Conservation (phyloP, 2,329 filamentous ascomycete species). For the Penicillium thymicola region DNA sequence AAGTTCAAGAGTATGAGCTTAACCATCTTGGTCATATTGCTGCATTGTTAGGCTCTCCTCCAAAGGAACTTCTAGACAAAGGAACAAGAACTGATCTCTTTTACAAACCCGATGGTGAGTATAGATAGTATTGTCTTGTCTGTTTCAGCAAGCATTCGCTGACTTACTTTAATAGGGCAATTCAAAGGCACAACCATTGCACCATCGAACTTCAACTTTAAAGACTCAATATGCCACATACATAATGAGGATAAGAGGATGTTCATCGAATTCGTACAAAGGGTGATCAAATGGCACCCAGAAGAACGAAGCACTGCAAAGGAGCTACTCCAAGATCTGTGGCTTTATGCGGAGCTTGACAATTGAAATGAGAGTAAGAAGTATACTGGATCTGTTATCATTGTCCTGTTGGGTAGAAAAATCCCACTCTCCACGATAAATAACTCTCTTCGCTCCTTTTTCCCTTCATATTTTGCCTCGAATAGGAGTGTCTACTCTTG, state of each 20-base stretch:
- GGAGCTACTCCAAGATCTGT: constrained; percentile 31
- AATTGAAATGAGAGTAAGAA: not conserved
- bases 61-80: constrained; percentile 25
- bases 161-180: not conserved
- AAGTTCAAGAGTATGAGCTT: constrained; percentile 24
- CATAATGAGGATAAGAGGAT: constrained; percentile 28
- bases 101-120: constrained; percentile 5
- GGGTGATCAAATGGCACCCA: constrained; percentile 30
- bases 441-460: not conserved
- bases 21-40: constrained; percentile 34
- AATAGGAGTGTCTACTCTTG: not conserved
- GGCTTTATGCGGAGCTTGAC: constrained; percentile 21
- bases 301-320: constrained; percentile 31
- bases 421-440: not conserved
- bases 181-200: constrained; percentile 1
- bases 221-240: constrained; percentile 15
- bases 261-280: constrained; percentile 29
- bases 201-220: constrained; percentile 7
- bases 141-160: not conserved
- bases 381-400: not conserved
- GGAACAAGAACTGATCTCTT: constrained; percentile 17
- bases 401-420: not conserved
- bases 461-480: not conserved
- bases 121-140: not conserved
- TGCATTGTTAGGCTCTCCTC: constrained; percentile 26